Evolutionary conservation across 805 yeast species (phyloP).

Genomic region (Cyberlindnera americana): DNA sequence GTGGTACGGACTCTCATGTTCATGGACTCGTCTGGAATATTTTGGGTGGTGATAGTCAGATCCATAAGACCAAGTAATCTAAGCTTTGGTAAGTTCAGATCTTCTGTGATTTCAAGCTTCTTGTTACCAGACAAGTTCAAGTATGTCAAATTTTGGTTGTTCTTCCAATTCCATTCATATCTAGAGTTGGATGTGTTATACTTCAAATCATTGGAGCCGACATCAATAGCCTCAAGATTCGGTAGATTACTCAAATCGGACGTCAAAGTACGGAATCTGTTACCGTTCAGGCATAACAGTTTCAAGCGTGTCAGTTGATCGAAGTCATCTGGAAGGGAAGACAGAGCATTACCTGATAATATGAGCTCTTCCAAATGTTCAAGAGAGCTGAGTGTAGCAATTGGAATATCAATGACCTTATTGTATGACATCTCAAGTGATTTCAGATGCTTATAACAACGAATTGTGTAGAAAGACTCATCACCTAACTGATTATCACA

Average conservation of each 20-base stretch:
- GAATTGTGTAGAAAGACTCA: slow-evolving; percentile 65
- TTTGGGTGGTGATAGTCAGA: slow-evolving; percentile 84
- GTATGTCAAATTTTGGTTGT: slow-evolving; percentile 69
- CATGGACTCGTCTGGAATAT: slow-evolving; percentile 83
- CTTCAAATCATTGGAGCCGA: slow-evolving; percentile 84
- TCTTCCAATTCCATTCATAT: slow-evolving; percentile 97
- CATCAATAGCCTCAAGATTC: slow-evolving; percentile 71
- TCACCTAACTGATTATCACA: slow-evolving; percentile 86
- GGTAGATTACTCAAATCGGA: slow-evolving; percentile 75
- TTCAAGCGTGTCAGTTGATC: slow-evolving; percentile 55
- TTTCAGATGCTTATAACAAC: slow-evolving; percentile 54
- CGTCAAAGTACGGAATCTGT: slow-evolving; percentile 81
- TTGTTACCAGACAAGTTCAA: slow-evolving; percentile 91
- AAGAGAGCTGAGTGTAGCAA: slow-evolving; percentile 60
- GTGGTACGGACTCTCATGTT: slow-evolving; percentile 88
- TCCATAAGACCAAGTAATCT: slow-evolving; percentile 86
- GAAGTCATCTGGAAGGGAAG: slow-evolving; percentile 80
- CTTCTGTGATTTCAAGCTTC: slow-evolving; percentile 82
- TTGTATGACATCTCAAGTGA: slow-evolving; percentile 79
- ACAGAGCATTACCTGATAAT: slow-evolving; percentile 78
- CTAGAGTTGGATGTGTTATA: slow-evolving; percentile 93
- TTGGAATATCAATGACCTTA: slow-evolving; percentile 76
- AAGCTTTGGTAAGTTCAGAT: slow-evolving; percentile 70
- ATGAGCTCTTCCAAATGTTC: slow-evolving; percentile 58
- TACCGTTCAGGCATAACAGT: slow-evolving; percentile 71